Evolutionary conservation across 2,329 filamentous ascomycete species (phyloP).

Genomic region (Acrocalymma vagum): DNA sequence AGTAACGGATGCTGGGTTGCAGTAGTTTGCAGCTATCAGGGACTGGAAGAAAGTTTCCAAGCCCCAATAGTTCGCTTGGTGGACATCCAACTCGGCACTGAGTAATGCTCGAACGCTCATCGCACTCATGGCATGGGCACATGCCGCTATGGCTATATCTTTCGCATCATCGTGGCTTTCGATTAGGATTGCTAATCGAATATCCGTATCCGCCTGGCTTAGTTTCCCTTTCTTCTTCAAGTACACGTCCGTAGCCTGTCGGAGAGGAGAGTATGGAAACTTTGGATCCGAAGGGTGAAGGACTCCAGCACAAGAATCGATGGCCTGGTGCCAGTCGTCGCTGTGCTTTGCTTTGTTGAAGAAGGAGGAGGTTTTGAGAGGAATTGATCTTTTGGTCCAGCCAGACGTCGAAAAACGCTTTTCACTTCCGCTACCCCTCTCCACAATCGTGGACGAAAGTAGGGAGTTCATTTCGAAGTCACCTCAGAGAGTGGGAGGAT

Average conservation of each 20-base stretch:
- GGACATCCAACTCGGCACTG: constrained; percentile 31
- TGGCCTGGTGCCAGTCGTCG: constrained; percentile 37
- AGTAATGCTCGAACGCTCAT: constrained; percentile 30
- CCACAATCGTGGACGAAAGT: constrained; percentile 6
- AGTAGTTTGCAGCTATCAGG: constrained; percentile 37
- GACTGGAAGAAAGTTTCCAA: constrained; percentile 36
- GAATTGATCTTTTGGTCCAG: constrained; percentile 21
- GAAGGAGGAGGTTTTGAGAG: constrained; percentile 19
- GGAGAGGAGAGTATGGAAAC: constrained; percentile 32
- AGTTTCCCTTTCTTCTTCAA: constrained; percentile 42
- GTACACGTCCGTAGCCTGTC: constrained; percentile 35
- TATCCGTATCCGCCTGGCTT: constrained; percentile 29
- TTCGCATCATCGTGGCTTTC: constrained; percentile 22
- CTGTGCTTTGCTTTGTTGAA: constrained; percentile 36
- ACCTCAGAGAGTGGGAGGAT: background rate
- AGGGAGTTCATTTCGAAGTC: constrained; percentile 5
- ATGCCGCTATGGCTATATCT: constrained; percentile 41
- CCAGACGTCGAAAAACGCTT: constrained; percentile 17
- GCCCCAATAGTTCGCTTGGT: constrained; percentile 36
- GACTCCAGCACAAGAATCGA: constrained; percentile 30
- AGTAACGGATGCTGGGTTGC: constrained; percentile 29
- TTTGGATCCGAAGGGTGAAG: constrained; percentile 32
- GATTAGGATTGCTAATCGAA: constrained; percentile 30
- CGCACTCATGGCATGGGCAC: constrained; percentile 37
- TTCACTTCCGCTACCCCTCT: constrained; percentile 8